Conservation (phyloP, 2,329 filamentous ascomycete species). For the Scytalidium lignicola region DNA sequence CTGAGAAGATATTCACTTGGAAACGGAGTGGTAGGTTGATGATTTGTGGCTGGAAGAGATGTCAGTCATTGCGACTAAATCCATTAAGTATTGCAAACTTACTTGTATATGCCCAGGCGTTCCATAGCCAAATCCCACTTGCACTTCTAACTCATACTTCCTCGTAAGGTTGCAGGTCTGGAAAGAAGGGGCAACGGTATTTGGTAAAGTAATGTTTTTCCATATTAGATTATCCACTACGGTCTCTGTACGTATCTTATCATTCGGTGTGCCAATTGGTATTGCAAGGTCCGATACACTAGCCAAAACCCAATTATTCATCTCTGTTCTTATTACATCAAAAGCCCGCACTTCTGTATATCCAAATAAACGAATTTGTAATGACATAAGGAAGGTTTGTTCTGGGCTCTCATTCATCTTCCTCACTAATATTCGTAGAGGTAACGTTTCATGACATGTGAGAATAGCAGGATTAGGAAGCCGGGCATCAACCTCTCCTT, state of each 20-base stretch:
- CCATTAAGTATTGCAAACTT: constrained; percentile 1
- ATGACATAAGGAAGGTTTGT: constrained; percentile 66
- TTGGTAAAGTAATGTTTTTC: constrained; percentile 68
- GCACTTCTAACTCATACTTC: constrained; percentile 77
- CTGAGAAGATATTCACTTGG: constrained; percentile 77
- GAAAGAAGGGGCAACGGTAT: constrained; percentile 83
- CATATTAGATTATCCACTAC: constrained; percentile 68
- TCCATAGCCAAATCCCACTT: constrained; percentile 72
- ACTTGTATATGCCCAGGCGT: constrained; percentile 40
- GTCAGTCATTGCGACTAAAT: constrained; percentile 10
- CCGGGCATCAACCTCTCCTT: constrained; percentile 71
- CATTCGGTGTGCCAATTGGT: constrained; percentile 56
- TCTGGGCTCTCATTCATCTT: constrained; percentile 67
- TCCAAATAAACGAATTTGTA: constrained; percentile 79
- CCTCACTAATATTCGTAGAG: constrained; percentile 72
- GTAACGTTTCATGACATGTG: constrained; percentile 82
- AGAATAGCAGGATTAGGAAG: constrained; percentile 83
- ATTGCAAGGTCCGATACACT: constrained; percentile 68
- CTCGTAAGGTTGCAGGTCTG: constrained; percentile 81
- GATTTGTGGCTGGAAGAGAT: constrained; percentile 54
- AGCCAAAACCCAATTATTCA: constrained; percentile 69
- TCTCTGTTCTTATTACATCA: constrained; percentile 65
- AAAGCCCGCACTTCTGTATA: constrained; percentile 76
- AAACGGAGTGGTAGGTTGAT: constrained; percentile 76
- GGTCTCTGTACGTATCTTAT: constrained; percentile 59